Evolutionary conservation across 352 stramenopile species (phyloP).

Genomic region (Phytophthora tubulina): DNA sequence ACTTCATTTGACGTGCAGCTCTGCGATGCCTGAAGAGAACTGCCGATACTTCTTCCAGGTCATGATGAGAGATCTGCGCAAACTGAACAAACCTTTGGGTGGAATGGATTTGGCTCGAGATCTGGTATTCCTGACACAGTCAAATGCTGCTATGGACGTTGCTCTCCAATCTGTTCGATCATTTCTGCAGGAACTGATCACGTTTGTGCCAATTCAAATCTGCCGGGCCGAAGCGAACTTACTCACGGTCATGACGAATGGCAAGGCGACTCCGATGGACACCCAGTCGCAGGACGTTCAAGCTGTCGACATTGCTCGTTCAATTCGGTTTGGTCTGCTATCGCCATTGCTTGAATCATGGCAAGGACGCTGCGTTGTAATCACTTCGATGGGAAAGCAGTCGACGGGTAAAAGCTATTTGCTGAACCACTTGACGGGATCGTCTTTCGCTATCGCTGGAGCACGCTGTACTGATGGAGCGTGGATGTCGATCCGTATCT

Average conservation of each 20-base stretch:
- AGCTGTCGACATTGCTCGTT: constrained; percentile 62
- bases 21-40: constrained; percentile 13
- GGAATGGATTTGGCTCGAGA: constrained; percentile 45
- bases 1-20: constrained; percentile 36
- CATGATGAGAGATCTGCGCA: constrained; percentile 61
- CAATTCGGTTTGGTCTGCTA: constrained; percentile 52
- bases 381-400: constrained; percentile 70
- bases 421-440: constrained; percentile 78
- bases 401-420: constrained; percentile 88
- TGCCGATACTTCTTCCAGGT: constrained; percentile 39
- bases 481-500: constrained; percentile 53
- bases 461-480: constrained; percentile 52
- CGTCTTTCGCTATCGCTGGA: constrained; percentile 74
- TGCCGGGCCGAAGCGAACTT: constrained; percentile 72
- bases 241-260: constrained; percentile 66
- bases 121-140: constrained; percentile 27
- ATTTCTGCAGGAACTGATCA: constrained; percentile 53
- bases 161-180: constrained; percentile 6
- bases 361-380: constrained; percentile 46
- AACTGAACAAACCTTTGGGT: constrained; percentile 67
- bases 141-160: constrained; percentile 4
- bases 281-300: constrained; percentile 32
- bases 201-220: constrained; percentile 82
- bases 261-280: constrained; percentile 35
- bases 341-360: constrained; percentile 52